These are phyloP conservation scores for Gracilaria caudata DNA, from an alignment of 23 red algal species.

Conservation along the genomic window DNA sequence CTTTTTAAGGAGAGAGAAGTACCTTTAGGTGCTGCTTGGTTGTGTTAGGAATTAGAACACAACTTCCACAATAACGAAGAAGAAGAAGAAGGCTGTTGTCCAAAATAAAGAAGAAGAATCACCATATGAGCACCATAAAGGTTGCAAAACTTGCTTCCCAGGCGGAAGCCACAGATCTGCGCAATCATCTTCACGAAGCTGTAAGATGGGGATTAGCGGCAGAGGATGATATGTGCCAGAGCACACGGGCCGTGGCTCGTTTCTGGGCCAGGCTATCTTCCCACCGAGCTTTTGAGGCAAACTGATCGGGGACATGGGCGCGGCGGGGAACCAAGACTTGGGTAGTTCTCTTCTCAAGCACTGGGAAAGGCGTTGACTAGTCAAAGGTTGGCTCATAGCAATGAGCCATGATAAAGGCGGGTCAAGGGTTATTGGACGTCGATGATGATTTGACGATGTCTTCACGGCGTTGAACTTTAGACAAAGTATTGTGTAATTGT, in stretches of 20 bases:
- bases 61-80: too few relatives aligned
- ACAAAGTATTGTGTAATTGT: too few relatives aligned
- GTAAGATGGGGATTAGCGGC: not conserved
- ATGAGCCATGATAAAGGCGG: too few relatives aligned
- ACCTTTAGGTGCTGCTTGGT: too few relatives aligned
- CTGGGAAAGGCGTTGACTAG: not conserved
- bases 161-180: slow-evolving; percentile 5
- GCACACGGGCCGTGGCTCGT: not conserved
- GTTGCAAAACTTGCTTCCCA: not conserved
- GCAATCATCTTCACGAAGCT: slow-evolving; percentile 5
- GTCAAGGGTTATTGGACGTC: too few relatives aligned
- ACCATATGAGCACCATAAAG: not conserved
- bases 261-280: not conserved
- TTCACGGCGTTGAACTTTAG: too few relatives aligned
- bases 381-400: not conserved
- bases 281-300: slow-evolving; percentile 4
- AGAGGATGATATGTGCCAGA: not conserved
- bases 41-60: too few relatives aligned
- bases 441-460: too few relatives aligned
- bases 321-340: not conserved
- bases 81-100: too few relatives aligned
- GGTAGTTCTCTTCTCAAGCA: not conserved
- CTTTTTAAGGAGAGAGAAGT: too few relatives aligned
- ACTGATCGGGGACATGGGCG: not conserved
- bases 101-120: too few relatives aligned